phyloP scores from a whole-genome alignment of 768 basidiomycete genomes.

The Pisolithus albus region DNA sequence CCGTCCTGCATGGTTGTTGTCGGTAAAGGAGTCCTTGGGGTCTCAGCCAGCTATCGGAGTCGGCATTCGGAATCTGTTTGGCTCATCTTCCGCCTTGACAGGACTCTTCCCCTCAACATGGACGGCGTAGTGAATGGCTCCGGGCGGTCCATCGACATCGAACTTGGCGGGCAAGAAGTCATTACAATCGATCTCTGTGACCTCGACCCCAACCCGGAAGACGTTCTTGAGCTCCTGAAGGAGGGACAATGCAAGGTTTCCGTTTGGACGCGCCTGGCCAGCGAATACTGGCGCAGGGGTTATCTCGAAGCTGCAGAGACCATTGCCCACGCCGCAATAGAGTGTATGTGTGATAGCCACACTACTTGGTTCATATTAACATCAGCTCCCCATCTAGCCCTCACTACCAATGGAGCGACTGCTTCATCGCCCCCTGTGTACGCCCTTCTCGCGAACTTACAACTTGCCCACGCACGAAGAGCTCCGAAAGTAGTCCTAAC shows the following conservation, averaged over 20 bases:
- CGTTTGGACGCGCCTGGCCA: conserved; percentile 78
- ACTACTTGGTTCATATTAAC: conserved; percentile 1
- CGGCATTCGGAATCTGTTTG: neutral
- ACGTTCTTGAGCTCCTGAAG: conserved; percentile 64
- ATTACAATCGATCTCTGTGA: conserved; percentile 86
- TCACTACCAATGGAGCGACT: conserved; percentile 42
- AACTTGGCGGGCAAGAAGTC: conserved; percentile 75
- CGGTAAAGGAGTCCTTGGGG: conserved; percentile 2
- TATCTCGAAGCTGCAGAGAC: conserved; percentile 70
- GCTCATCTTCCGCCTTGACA: neutral
- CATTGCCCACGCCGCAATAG: conserved; percentile 60
- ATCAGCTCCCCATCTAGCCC: conserved; percentile 31
- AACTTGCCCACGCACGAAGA: conserved; percentile 68
- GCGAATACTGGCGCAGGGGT: conserved; percentile 82
- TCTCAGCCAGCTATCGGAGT: neutral
- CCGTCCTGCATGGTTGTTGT: conserved; percentile 62
- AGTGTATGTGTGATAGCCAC: conserved; percentile 42
- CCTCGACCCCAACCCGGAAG: conserved; percentile 72
- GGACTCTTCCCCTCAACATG: neutral
- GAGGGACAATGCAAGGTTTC: conserved; percentile 66
- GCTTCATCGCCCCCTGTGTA: conserved; percentile 65
- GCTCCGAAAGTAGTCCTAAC: conserved; percentile 76
- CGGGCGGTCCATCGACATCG: conserved; percentile 57
- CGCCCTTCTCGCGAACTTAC: conserved; percentile 78
- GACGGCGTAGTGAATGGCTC: neutral